Conservation (phyloP, 2,329 filamentous ascomycete genomes). For the Ascochyta pisi region DNA sequence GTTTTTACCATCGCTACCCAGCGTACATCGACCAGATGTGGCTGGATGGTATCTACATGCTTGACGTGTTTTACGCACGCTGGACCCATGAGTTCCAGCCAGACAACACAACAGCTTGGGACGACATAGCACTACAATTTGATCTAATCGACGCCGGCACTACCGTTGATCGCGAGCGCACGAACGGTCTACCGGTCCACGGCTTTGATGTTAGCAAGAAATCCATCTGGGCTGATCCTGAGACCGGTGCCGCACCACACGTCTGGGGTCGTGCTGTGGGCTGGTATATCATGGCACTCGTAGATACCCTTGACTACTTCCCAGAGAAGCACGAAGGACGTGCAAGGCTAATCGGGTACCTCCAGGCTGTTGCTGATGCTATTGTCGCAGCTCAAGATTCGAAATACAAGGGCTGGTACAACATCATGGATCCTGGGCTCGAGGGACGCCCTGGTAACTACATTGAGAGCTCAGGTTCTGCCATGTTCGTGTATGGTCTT, state of each 20-base stretch:
- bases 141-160: constrained; percentile 37
- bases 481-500: constrained; percentile 64
- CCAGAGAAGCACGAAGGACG: constrained; percentile 17
- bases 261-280: constrained; percentile 61
- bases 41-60: constrained; percentile 57
- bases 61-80: constrained; percentile 34
- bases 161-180: constrained; percentile 49
- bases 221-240: constrained; percentile 59
- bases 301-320: constrained; percentile 55
- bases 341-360: constrained; percentile 37
- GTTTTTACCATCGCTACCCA: constrained; percentile 59
- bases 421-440: constrained; percentile 59
- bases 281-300: constrained; percentile 61
- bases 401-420: constrained; percentile 60
- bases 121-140: constrained; percentile 41
- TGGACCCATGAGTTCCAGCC: constrained; percentile 37
- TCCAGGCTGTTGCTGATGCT: constrained; percentile 31
- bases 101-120: constrained; percentile 44
- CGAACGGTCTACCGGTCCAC: constrained; percentile 57
- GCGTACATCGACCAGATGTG: constrained; percentile 60
- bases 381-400: constrained; percentile 45
- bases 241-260: constrained; percentile 58
- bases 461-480: constrained; percentile 64
- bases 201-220: constrained; percentile 60
- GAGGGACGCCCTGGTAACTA: constrained; percentile 59